Percentiles rank a stretch among this genome's conserved stretches.
phyloP scores from a whole-genome alignment of 306 rosid species.

The Prunus kanzakura region DNA sequence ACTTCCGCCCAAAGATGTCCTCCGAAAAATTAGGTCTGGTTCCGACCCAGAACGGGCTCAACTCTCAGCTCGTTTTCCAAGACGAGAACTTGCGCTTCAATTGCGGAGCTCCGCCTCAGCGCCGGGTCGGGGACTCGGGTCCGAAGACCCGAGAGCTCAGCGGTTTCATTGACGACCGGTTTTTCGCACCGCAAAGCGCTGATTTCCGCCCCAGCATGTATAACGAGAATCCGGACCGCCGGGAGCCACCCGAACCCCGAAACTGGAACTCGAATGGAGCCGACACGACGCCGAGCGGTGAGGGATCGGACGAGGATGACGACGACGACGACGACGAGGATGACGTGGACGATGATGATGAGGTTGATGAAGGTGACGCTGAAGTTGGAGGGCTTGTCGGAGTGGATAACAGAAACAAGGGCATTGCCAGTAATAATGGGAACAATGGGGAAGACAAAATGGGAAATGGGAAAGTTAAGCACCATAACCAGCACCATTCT shows the following conservation, averaged over 20 bases:
- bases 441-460: conserved; percentile 38
- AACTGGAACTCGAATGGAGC: conserved; percentile 65
- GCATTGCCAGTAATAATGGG: conserved; percentile 28
- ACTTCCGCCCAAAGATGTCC: conserved; percentile 44
- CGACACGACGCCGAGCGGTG: conserved; percentile 50
- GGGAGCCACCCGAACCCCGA: conserved; percentile 38
- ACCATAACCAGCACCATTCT: conserved; percentile 31
- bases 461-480: conserved; percentile 66
- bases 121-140: conserved; percentile 53
- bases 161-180: conserved; percentile 67
- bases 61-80: conserved; percentile 58
- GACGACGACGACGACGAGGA: conserved; percentile 58
- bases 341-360: conserved; percentile 58
- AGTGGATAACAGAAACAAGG: conserved; percentile 41
- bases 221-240: conserved; percentile 39
- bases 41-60: conserved; percentile 58
- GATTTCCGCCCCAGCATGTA: conserved; percentile 67
- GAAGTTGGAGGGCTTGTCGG: conserved; percentile 51
- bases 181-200: conserved; percentile 42
- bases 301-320: conserved; percentile 66
- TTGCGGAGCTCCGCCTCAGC: conserved; percentile 46
- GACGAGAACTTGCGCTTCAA: conserved; percentile 62
- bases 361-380: conserved; percentile 37
- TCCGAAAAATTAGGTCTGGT: conserved; percentile 59
- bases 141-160: conserved; percentile 70